Conservation (phyloP, 1,284 basidiomycete species). For the Boletus putidus region DNA sequence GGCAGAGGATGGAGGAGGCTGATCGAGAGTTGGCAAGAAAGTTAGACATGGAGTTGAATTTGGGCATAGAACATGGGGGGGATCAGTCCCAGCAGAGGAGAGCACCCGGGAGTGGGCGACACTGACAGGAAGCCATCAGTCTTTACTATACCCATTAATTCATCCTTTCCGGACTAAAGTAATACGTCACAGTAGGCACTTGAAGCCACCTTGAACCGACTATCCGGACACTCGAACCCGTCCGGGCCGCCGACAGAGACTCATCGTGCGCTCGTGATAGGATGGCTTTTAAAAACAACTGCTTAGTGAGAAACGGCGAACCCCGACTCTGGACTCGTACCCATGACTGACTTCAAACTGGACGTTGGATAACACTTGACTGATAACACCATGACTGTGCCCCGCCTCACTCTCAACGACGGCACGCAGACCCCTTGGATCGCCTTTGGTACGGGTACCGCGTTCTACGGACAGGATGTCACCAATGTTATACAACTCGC, state of each 20-base stretch:
- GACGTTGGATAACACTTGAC: background rate
- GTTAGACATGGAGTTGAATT: constrained; percentile 36
- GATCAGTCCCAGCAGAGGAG: constrained; percentile 17
- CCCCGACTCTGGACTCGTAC: no score
- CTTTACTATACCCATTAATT: background rate
- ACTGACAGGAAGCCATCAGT: constrained; percentile 1
- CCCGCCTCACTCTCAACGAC: background rate
- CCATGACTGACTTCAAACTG: no score
- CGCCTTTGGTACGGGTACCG: background rate
- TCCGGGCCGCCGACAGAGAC: no score
- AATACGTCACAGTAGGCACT: background rate
- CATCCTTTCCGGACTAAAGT: background rate
- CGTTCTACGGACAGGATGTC: constrained; percentile 7
- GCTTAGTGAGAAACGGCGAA: no score
- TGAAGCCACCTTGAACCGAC: background rate
- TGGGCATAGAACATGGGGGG: constrained; percentile 7
- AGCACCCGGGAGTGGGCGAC: background rate
- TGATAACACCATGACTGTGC: background rate
- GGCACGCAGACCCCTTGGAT: constrained; percentile 1
- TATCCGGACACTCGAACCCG: no score
- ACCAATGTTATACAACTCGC: background rate
- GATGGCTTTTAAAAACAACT: no score
- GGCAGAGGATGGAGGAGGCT: constrained; percentile 27
- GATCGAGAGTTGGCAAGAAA: constrained; percentile 35
- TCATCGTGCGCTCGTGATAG: no score